Conservation (phyloP, 2,329 filamentous ascomycete species). For the Emergomyces africanus region DNA sequence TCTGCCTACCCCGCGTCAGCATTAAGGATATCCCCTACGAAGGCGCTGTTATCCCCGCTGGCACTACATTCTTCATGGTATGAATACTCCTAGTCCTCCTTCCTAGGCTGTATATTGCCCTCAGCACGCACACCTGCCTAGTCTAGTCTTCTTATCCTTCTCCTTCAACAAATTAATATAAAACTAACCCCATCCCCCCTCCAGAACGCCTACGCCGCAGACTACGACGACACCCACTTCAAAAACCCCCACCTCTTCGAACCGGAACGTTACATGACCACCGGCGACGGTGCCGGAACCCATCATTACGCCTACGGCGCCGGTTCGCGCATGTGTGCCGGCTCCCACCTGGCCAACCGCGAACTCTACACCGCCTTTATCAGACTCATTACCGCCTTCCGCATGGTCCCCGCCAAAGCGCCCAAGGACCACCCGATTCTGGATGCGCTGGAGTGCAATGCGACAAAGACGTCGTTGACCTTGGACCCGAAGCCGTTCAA, state of each 20-base stretch:
- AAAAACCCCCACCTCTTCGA: conserved; percentile 49
- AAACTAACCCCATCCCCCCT: neutral
- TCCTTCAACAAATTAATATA: neutral
- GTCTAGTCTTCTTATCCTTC: too few species aligned
- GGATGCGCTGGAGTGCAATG: conserved; percentile 45
- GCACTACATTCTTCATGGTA: conserved; percentile 69
- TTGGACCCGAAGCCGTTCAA: conserved; percentile 53
- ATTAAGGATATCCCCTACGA: conserved; percentile 62
- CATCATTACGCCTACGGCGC: conserved; percentile 52
- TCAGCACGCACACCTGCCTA: too few species aligned
- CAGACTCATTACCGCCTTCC: conserved; percentile 46
- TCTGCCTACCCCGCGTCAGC: conserved; percentile 59
- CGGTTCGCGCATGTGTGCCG: conserved; percentile 51
- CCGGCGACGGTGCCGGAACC: conserved; percentile 39
- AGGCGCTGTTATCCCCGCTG: conserved; percentile 54
- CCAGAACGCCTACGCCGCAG: conserved; percentile 58
- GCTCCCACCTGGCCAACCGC: conserved; percentile 50
- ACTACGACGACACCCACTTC: conserved; percentile 60
- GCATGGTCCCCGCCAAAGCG: conserved; percentile 38
- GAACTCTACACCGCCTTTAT: conserved; percentile 50
- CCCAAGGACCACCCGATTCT: conserved; percentile 39
- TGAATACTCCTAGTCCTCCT: conserved; percentile 1
- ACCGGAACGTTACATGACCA: conserved; percentile 57
- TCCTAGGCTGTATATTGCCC: too few species aligned
- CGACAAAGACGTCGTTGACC: conserved; percentile 45